phyloP scores from a whole-genome alignment of 176 grass and related monocot species.

The Luzula sylvatica region DNA sequence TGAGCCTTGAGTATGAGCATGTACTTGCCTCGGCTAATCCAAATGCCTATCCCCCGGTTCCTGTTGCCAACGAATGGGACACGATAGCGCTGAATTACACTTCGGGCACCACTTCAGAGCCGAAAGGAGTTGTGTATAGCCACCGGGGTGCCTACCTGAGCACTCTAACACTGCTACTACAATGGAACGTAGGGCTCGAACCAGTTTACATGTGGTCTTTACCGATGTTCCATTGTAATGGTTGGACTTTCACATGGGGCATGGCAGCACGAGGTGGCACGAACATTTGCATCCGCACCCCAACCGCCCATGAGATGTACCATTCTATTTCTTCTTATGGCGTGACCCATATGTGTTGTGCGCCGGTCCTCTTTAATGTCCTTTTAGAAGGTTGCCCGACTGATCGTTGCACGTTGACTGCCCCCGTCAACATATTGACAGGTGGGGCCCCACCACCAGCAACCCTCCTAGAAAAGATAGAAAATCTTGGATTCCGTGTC shows the following conservation, averaged over 20 bases:
- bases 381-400: conserved; percentile 11
- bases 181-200: too few relatives aligned
- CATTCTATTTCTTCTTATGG: conserved; percentile 11
- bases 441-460: conserved; percentile 24
- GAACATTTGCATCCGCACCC: conserved; percentile 13
- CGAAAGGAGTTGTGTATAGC: too few relatives aligned
- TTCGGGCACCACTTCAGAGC: too few relatives aligned
- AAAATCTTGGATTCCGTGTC: conserved; percentile 22
- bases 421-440: too few relatives aligned
- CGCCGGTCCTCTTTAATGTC: conserved; percentile 19
- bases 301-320: conserved; percentile 14
- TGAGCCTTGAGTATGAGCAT: background rate
- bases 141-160: too few relatives aligned
- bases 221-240: conserved; percentile 28
- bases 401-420: conserved; percentile 6
- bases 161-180: too few relatives aligned
- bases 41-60: conserved; percentile 2
- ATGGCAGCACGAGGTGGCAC: conserved; percentile 22
- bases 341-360: conserved; percentile 21
- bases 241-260: conserved; percentile 28
- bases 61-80: too few relatives aligned
- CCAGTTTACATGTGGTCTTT: too few relatives aligned
- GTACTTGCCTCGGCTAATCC: background rate
- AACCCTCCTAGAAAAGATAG: conserved; percentile 13
- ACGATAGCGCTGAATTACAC: too few relatives aligned